phyloP scores from a whole-genome alignment of 805 yeast species.

The Kodamaea neixiangensis region DNA sequence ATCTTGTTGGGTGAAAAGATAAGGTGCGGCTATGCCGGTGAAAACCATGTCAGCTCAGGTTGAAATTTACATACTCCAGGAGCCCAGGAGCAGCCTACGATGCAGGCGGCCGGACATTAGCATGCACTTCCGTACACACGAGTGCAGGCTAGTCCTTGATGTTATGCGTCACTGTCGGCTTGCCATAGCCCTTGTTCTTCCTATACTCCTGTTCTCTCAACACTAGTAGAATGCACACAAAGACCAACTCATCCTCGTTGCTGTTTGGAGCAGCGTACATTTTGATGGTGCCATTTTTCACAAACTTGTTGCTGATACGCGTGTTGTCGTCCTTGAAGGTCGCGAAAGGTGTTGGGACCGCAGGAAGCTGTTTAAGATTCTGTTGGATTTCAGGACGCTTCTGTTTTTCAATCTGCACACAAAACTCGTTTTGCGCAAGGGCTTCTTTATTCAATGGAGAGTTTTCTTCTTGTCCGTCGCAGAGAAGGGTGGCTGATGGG shows the following conservation, averaged over 20 bases:
- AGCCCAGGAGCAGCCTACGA: too few relatives aligned
- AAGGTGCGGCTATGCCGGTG: not conserved
- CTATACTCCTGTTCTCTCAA: slow-evolving; percentile 35
- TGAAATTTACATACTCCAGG: not conserved
- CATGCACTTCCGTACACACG: too few relatives aligned
- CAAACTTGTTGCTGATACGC: slow-evolving; percentile 21
- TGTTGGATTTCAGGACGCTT: slow-evolving; percentile 21
- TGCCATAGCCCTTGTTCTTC: slow-evolving; percentile 33
- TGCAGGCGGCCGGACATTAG: too few relatives aligned
- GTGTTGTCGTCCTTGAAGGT: slow-evolving; percentile 28
- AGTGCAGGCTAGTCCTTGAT: not conserved
- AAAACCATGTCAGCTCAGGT: not conserved
- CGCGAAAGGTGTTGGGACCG: slow-evolving; percentile 32
- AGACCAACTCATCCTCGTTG: slow-evolving; percentile 22
- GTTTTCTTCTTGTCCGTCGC: slow-evolving; percentile 19
- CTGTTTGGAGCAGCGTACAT: slow-evolving; percentile 17
- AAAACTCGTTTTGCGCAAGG: slow-evolving; percentile 18
- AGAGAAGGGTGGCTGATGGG: slow-evolving; percentile 22
- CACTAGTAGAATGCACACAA: slow-evolving; percentile 27
- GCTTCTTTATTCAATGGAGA: slow-evolving; percentile 15
- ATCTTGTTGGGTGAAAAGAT: not conserved
- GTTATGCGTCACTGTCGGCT: not conserved
- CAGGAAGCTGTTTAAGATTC: slow-evolving; percentile 19
- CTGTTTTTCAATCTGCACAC: slow-evolving; percentile 22
- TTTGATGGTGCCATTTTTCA: slow-evolving; percentile 24